Conservation (phyloP, 805 yeast genomes). For the Kuraishia ogatae region DNA sequence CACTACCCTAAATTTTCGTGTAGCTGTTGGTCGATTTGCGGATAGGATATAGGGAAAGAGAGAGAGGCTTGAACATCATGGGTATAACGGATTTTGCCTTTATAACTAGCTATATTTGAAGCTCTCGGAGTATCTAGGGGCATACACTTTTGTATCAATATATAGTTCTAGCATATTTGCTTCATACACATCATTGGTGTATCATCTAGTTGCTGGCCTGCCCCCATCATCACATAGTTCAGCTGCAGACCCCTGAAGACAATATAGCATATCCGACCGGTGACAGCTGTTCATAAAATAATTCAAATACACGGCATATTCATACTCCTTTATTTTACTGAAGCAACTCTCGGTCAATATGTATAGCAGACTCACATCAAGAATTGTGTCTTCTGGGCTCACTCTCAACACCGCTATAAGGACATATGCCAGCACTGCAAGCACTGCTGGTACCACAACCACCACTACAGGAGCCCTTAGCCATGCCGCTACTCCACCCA, state of each 20-base stretch:
- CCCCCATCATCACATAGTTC: background rate
- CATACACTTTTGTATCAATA: no score
- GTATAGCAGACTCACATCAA: background rate
- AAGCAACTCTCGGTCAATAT: background rate
- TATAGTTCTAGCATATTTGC: no score
- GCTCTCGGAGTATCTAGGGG: no score
- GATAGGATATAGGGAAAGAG: background rate
- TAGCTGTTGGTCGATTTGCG: background rate
- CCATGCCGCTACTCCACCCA: slow-evolving; percentile 37
- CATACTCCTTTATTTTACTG: no score
- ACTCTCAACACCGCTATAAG: background rate
- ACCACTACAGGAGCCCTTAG: background rate
- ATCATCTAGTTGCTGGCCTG: background rate
- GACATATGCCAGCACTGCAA: slow-evolving; percentile 1
- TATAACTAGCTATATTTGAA: no score
- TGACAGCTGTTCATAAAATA: no score
- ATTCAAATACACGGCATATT: no score
- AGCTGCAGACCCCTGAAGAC: background rate
- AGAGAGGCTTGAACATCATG: no score
- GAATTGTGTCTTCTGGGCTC: background rate
- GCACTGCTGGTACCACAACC: background rate
- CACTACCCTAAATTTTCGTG: background rate
- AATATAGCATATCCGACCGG: no score
- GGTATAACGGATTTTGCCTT: no score
- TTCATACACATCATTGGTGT: background rate